Evolutionary conservation across 225 moss, liverwort and hornwort species (phyloP), one percentile per base, ranked within the genome.

Genomic region (Physcomitrium patens): DNA sequence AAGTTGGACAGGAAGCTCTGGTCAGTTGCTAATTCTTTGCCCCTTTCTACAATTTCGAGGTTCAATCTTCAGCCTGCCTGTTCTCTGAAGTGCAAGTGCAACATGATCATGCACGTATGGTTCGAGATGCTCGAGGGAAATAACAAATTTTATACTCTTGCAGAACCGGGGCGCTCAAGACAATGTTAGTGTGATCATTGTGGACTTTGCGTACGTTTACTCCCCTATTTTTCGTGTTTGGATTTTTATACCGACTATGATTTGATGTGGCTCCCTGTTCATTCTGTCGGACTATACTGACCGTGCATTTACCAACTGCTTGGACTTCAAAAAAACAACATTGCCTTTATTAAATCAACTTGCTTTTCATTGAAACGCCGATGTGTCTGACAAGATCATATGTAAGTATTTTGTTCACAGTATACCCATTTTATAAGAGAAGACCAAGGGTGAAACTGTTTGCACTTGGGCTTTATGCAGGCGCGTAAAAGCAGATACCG

Each of bases 121-220:
- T 57, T 57, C 18, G 5, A 15, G 5, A 59, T 59, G 60, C 28
- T 12, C 26, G 7, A n/a, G 1, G 16, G 46, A 27, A 1, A 55
- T 55, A 26, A 65, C 18, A 11, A 13, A 7, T 65, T 65, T 26
- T 14, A 6, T 37, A 27, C 55, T 74, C n/a, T 45, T 70, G 69
- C 77, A 92, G 92, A 86, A 79, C 18, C 86, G 83, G 11, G 84
- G 85, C 42, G 90, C 86, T 65, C 85, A 90, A 69, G 92, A 90
- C 74, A 92, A 92, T 65, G 85, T 92, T 26, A 78, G 78, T 53
- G 60, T 90, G 47, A 81, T 92, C 52, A 83, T 92, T 60, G 56
- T 92, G 67, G 86, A 90, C 55, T 80, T 86, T 52, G 92, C 90
- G 92, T 90, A 79, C 19, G 10, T 17, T 49, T 13, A 0, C 23